Percentiles rank a stretch among this genome's conserved stretches.
Conservation (phyloP, 345 rosid genomes). For the Turnera subulata region DNA sequence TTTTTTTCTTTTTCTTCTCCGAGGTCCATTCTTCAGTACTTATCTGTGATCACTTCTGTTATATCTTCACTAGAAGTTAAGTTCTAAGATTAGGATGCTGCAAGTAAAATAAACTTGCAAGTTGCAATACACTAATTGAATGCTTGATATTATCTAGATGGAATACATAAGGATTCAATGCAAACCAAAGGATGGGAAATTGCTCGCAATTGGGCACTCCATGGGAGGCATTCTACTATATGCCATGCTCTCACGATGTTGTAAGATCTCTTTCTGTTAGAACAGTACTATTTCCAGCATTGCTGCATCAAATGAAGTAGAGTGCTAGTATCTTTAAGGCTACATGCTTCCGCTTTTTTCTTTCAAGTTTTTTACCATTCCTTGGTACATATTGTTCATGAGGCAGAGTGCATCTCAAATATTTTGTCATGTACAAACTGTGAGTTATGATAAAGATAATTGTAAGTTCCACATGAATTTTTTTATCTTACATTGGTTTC, state of each 20-base stretch:
- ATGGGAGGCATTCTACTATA: constrained; percentile 96
- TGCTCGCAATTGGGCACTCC: constrained; percentile 89
- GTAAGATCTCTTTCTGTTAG: constrained; percentile 38
- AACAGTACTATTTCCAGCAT: neutral
- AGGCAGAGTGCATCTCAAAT: neutral
- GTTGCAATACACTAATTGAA: neutral
- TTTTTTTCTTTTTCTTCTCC: too few relatives aligned
- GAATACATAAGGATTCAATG: constrained; percentile 59
- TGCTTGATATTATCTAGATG: constrained; percentile 63
- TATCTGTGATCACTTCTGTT: too few relatives aligned
- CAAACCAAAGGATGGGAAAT: constrained; percentile 63
- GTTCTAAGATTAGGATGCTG: neutral
- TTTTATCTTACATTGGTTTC: neutral
- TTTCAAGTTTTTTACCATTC: neutral
- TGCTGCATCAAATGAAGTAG: neutral
- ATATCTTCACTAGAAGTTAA: neutral
- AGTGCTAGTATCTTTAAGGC: too few relatives aligned
- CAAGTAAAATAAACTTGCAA: neutral
- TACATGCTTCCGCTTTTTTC: neutral
- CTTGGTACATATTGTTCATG: neutral
- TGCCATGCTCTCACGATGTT: constrained; percentile 59
- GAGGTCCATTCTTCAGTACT: neutral
- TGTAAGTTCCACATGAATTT: too few relatives aligned
- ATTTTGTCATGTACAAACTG: neutral
- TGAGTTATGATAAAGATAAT: neutral